phyloP scores from a whole-genome alignment of 495 filamentous ascomycete species.

The Penicillium angulare region DNA sequence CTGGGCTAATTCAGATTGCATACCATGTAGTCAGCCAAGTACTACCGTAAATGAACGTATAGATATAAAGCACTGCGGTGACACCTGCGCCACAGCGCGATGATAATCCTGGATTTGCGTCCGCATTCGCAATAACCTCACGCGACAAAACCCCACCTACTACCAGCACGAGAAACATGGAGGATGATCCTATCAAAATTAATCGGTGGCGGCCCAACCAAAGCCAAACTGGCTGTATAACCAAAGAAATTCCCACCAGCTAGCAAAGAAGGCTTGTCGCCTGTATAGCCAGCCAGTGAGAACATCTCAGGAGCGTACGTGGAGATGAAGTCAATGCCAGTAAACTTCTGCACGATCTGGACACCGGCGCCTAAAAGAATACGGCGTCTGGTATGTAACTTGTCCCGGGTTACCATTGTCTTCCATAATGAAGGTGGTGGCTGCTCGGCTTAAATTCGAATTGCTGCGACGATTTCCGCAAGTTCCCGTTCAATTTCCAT shows the following conservation, averaged over 20 bases:
- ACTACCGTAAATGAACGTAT: slow-evolving; percentile 45
- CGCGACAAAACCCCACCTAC: slow-evolving; percentile 18
- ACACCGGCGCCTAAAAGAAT: slow-evolving; percentile 45
- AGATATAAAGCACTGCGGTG: slow-evolving; percentile 43
- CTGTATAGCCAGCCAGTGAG: slow-evolving; percentile 25
- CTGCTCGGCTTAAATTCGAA: slow-evolving; percentile 18
- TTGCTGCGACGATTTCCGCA: slow-evolving; percentile 21
- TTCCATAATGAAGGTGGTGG: slow-evolving; percentile 16
- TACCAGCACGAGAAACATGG: slow-evolving; percentile 18
- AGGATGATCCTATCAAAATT: slow-evolving; percentile 16
- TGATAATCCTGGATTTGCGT: slow-evolving; percentile 5
- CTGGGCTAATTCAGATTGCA: too few species aligned
- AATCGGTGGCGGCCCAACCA: slow-evolving; percentile 26
- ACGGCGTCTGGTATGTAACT: slow-evolving; percentile 36
- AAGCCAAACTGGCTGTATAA: slow-evolving; percentile 42
- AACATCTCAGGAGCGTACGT: slow-evolving; percentile 33
- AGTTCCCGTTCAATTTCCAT: slow-evolving; percentile 25
- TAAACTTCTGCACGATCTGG: slow-evolving; percentile 47
- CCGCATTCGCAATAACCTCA: slow-evolving; percentile 6
- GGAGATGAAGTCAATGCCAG: slow-evolving; percentile 39
- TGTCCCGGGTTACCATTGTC: slow-evolving; percentile 17
- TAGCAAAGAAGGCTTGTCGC: slow-evolving; percentile 40
- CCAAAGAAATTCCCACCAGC: slow-evolving; percentile 48
- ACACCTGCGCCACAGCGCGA: slow-evolving; percentile 30
- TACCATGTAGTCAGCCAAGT: slow-evolving; percentile 48